These are phyloP conservation scores for Penicillium dipodomyicola DNA, from an alignment of 495 filamentous ascomycete genomes.

Conservation along the genomic window DNA sequence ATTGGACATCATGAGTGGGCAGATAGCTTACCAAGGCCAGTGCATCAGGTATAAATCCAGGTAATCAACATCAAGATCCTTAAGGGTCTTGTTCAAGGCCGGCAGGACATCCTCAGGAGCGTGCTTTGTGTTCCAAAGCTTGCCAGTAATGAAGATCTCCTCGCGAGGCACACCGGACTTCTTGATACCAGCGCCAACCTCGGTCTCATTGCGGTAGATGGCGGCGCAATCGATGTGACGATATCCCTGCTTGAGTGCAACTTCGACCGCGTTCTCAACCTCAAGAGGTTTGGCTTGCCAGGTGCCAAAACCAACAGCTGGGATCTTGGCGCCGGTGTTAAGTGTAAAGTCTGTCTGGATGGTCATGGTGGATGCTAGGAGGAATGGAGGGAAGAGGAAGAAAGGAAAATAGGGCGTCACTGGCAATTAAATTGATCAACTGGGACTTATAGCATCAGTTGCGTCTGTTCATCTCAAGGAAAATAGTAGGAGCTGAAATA, in stretches of 20 bases:
- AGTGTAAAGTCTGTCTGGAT: conserved; percentile 40
- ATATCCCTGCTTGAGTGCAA: conserved; percentile 59
- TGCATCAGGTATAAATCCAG: conserved; percentile 71
- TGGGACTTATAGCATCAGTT: too few species aligned
- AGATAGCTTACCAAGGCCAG: conserved; percentile 54
- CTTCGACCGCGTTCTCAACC: conserved; percentile 37
- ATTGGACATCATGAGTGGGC: too few species aligned
- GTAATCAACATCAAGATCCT: conserved; percentile 62
- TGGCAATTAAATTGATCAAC: too few species aligned
- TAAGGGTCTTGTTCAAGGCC: conserved; percentile 51
- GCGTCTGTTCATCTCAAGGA: too few species aligned
- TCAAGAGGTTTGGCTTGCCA: conserved; percentile 37
- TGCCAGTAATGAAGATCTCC: conserved; percentile 72
- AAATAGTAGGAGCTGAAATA: too few species aligned
- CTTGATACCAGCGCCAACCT: conserved; percentile 61
- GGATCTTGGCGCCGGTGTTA: conserved; percentile 45
- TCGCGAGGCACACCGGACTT: conserved; percentile 56
- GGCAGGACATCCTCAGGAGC: conserved; percentile 35
- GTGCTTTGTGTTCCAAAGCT: conserved; percentile 53
- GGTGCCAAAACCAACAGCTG: conserved; percentile 36
- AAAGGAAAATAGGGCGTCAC: neutral
- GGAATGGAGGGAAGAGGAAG: neutral
- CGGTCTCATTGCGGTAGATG: conserved; percentile 67
- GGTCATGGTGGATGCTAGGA: conserved; percentile 26
- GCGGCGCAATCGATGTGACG: conserved; percentile 70